phyloP scores from a whole-genome alignment of 768 basidiomycete species.

The Xanthoconium purpureum region DNA sequence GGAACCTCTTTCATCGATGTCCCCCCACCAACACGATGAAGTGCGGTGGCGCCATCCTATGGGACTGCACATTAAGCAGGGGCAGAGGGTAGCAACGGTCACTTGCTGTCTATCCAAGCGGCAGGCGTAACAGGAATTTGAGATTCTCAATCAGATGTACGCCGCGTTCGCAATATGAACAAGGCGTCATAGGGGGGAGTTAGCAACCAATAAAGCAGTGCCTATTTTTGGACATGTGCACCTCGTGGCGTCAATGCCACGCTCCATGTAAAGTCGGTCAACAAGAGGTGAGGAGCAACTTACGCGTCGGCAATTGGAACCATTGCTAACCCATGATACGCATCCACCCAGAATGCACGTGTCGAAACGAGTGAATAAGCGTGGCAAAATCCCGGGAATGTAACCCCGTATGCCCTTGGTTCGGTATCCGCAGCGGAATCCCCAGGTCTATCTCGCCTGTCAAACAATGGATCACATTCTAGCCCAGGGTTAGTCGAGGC shows the following conservation, averaged over 20 bases:
- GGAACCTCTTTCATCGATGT: neutral
- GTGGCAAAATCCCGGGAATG: slow-evolving; percentile 31
- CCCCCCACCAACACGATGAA: neutral
- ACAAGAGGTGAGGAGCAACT: slow-evolving; percentile 27
- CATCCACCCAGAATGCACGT: slow-evolving; percentile 80
- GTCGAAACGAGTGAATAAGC: slow-evolving; percentile 69
- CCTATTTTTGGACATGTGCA: slow-evolving; percentile 12
- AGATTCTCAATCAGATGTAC: slow-evolving; percentile 20
- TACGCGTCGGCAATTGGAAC: slow-evolving; percentile 84
- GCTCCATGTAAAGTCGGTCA: slow-evolving; percentile 1
- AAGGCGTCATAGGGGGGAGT: slow-evolving; percentile 5
- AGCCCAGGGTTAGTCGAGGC: slow-evolving; percentile 6
- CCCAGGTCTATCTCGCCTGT: neutral
- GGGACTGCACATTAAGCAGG: slow-evolving; percentile 9
- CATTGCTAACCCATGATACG: slow-evolving; percentile 77
- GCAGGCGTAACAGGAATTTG: slow-evolving; percentile 6
- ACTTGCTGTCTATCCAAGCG: slow-evolving; percentile 11
- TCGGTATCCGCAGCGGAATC: neutral
- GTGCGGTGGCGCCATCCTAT: slow-evolving; percentile 2
- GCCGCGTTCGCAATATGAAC: slow-evolving; percentile 16
- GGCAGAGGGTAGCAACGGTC: slow-evolving; percentile 19
- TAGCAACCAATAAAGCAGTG: slow-evolving; percentile 11
- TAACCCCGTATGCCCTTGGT: slow-evolving; percentile 12
- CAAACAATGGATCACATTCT: neutral
- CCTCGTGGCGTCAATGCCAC: slow-evolving; percentile 18